Evolutionary conservation across 2,329 filamentous ascomycete genomes (phyloP).

Genomic region (Phialophora verrucosa): DNA sequence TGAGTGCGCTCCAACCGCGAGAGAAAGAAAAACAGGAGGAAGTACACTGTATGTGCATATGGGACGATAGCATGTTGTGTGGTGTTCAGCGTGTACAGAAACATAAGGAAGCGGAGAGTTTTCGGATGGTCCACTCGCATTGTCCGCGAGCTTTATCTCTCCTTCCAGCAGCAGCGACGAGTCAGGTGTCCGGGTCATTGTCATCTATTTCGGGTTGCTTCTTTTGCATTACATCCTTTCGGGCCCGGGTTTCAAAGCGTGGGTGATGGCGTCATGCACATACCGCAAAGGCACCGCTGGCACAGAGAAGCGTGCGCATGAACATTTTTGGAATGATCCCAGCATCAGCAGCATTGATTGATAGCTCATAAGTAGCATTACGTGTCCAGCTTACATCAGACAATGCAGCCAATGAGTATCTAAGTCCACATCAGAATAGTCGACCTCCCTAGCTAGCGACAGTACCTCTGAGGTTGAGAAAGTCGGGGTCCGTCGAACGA

Average conservation of each 20-base stretch:
- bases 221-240: background rate
- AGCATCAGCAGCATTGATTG: conserved; percentile 1
- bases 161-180: background rate
- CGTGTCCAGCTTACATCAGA: background rate
- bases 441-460: background rate
- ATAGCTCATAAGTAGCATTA: background rate
- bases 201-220: background rate
- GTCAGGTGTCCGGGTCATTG: background rate
- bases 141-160: background rate
- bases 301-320: background rate
- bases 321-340: background rate
- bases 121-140: background rate
- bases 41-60: conserved; percentile 3
- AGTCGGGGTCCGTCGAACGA: background rate
- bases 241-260: background rate
- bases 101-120: background rate
- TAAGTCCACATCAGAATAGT: background rate
- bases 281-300: background rate
- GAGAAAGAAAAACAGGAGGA: background rate
- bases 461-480: background rate
- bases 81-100: background rate
- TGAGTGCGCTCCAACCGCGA: background rate
- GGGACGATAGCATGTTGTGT: background rate
- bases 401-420: background rate
- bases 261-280: background rate